Evolutionary conservation across 805 yeast species (phyloP), one percentile per base, ranked within the genome.

Genomic region (Candida maesae): DNA sequence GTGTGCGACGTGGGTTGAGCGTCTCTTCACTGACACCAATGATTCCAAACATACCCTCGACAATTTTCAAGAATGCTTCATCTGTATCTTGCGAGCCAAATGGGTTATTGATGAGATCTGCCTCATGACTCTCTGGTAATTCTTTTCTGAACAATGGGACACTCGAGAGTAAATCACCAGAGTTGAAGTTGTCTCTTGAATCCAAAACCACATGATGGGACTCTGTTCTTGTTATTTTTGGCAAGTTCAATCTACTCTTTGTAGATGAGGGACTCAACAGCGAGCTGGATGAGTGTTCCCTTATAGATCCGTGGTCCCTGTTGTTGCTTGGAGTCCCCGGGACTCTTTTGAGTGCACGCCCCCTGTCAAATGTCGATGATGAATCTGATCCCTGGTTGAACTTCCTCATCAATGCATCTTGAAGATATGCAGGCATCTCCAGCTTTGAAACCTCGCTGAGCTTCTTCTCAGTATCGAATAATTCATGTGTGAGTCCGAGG

Each of bases 131-230:
- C 16, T 19, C 16, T 17, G 31, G 13, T 9, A 33, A 21, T 3
- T 47, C 45, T 19, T 41, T 39, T 39, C 82, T 65, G 2, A 82
- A 71, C 7, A 84, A 59, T 1, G 95, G 93, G 1, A 82, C 95
- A 40, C 83, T 84, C 0, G 95, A 84, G 10, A 89, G 63, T 38
- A 89, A 67, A 57, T 88, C 95, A 21, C 96, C 96, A 0, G 96
- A 95, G 53, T 84, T 87, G 14, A 80, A 66, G 4, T 75, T 63
- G 39, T 74, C 72, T 36, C 81, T 65, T 2, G 84, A 70, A 19
- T 42, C 76, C 26, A 83, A 62, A 4, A 63, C 75, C 29, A 76
- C 74, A 47, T 75, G 75, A 42, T 74, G 64, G 2, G 79, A 72
- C 29, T 45, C 53, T 9, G 50, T 39, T 21, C 43, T 43, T 27